Evolutionary conservation across 345 rosid species (phyloP).

Genomic region (Gossypium anomalum): DNA sequence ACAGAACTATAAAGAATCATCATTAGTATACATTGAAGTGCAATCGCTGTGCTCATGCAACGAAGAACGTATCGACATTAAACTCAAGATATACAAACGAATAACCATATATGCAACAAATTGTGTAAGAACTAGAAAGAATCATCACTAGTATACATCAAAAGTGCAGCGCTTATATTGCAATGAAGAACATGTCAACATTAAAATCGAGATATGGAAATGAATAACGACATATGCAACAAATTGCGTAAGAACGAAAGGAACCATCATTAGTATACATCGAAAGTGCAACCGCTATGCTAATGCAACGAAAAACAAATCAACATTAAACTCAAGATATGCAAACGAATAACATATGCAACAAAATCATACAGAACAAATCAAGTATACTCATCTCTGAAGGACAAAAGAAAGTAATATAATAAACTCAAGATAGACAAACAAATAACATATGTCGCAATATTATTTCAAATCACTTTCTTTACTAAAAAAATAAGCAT

Average conservation of each 20-base stretch:
- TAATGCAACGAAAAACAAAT: too few relatives aligned
- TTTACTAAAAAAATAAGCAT: too few relatives aligned
- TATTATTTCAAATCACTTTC: too few relatives aligned
- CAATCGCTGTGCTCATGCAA: neutral
- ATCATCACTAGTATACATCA: too few relatives aligned
- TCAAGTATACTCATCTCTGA: slow-evolving; percentile 50
- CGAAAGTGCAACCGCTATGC: too few relatives aligned
- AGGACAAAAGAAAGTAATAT: slow-evolving; percentile 65
- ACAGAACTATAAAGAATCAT: slow-evolving; percentile 34
- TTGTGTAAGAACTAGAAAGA: neutral
- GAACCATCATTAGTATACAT: too few relatives aligned
- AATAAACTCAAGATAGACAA: too few relatives aligned
- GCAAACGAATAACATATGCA: neutral
- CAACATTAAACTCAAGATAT: too few relatives aligned
- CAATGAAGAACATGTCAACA: too few relatives aligned
- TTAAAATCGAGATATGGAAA: too few relatives aligned
- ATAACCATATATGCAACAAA: neutral
- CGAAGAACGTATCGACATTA: neutral
- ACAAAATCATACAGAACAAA: neutral
- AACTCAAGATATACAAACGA: neutral
- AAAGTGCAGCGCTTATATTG: too few relatives aligned
- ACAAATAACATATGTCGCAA: too few relatives aligned
- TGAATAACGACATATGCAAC: neutral
- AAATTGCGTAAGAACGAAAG: neutral
- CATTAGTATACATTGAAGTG: neutral